These are phyloP conservation scores for Cucumis hystrix DNA, from an alignment of 306 rosid species.

Conservation along the genomic window DNA sequence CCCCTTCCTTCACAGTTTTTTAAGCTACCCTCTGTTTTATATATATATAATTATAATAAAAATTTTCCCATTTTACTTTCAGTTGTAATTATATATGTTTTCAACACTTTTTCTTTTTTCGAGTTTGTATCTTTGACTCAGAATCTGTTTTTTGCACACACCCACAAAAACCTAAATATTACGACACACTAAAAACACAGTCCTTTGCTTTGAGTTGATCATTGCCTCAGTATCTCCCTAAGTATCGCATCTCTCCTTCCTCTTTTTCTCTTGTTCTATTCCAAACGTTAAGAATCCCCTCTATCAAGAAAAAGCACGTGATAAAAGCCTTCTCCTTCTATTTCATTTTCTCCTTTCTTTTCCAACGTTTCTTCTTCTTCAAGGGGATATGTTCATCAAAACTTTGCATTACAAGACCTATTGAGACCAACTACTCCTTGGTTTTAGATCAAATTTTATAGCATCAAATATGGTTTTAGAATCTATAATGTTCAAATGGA, in stretches of 20 bases:
- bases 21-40: background rate
- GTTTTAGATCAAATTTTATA: too few species aligned
- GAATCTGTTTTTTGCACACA: background rate
- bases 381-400: too few species aligned
- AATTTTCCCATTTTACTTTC: background rate
- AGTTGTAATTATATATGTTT: background rate
- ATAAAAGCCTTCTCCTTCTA: background rate
- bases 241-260: slow-evolving; percentile 2
- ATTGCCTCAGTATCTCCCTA: slow-evolving; percentile 9
- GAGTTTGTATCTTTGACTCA: slow-evolving; percentile 22
- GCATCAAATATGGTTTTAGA: too few species aligned
- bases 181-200: background rate
- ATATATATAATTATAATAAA: background rate
- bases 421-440: too few species aligned
- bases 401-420: too few species aligned
- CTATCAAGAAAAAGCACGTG: background rate
- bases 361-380: background rate
- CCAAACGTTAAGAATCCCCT: background rate
- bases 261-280: background rate
- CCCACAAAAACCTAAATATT: background rate
- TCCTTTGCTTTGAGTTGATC: slow-evolving; percentile 25
- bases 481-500: too few species aligned
- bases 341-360: background rate
- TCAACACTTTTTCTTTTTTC: slow-evolving; percentile 9
- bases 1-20: background rate